These are phyloP conservation scores for Neopestalotiopsis sp. DNA, from an alignment of 2,329 filamentous ascomycete genomes.

Conservation along the genomic window DNA sequence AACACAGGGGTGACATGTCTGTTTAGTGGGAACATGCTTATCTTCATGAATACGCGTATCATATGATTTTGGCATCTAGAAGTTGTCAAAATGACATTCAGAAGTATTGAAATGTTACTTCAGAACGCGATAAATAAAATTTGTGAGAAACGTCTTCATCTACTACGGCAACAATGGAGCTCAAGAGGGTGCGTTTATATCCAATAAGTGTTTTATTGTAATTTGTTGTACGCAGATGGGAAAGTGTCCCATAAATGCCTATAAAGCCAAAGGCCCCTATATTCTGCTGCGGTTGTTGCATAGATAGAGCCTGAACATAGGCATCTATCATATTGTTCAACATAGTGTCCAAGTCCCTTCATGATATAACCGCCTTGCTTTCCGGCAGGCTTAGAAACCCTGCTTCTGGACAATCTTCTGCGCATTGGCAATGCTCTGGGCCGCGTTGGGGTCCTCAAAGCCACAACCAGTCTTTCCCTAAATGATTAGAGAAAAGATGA, in stretches of 20 bases:
- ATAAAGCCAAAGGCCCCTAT: too few relatives aligned
- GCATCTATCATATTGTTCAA: background rate
- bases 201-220: too few relatives aligned
- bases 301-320: background rate
- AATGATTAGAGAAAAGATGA: background rate
- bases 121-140: background rate
- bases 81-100: background rate
- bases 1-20: background rate
- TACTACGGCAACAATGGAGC: background rate
- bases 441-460: conserved; percentile 42
- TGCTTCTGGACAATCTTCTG: conserved; percentile 40
- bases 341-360: background rate
- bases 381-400: conserved; percentile 35
- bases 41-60: background rate
- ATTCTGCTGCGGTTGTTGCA: too few relatives aligned
- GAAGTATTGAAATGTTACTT: background rate
- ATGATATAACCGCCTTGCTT: background rate
- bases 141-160: too few relatives aligned
- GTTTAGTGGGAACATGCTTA: background rate
- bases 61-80: background rate
- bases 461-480: conserved; percentile 42
- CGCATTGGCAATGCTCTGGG: conserved; percentile 34
- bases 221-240: too few relatives aligned
- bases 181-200: background rate
- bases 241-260: too few relatives aligned